These are phyloP conservation scores for Candida sanyiensis DNA, from an alignment of 805 yeast species.

Conservation along the genomic window DNA sequence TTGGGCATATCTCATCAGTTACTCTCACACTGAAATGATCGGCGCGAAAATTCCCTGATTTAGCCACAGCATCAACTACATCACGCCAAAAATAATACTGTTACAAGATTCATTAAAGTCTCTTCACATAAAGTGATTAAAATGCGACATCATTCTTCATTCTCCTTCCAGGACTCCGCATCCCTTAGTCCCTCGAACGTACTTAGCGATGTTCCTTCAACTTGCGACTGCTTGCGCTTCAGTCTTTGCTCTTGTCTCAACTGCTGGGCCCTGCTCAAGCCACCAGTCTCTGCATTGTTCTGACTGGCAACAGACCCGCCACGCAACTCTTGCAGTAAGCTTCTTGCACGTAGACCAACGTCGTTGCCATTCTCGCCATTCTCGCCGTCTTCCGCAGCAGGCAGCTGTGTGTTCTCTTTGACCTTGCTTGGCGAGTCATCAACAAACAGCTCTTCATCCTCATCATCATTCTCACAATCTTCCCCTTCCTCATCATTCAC, in stretches of 20 bases:
- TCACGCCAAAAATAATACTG: too few relatives aligned
- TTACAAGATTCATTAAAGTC: background rate
- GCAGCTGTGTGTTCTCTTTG: constrained; percentile 5
- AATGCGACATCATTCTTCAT: constrained; percentile 6
- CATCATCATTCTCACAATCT: constrained; percentile 13
- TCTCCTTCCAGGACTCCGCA: constrained; percentile 3
- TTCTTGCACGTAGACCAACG: constrained; percentile 57
- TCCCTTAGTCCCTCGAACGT: constrained; percentile 1
- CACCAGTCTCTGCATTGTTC: constrained; percentile 26
- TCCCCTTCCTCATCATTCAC: constrained; percentile 22
- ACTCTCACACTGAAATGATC: too few relatives aligned
- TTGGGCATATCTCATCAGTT: background rate
- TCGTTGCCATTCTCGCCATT: constrained; percentile 30
- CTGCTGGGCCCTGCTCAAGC: constrained; percentile 36
- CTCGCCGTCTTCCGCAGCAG: background rate
- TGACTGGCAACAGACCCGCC: constrained; percentile 19
- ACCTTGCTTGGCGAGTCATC: constrained; percentile 15
- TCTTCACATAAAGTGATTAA: background rate
- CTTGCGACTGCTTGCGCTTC: constrained; percentile 19
- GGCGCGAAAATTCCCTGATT: too few relatives aligned
- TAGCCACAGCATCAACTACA: too few relatives aligned
- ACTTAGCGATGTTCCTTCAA: constrained; percentile 4
- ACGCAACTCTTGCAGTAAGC: constrained; percentile 56
- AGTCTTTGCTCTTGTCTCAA: constrained; percentile 37
- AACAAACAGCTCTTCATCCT: constrained; percentile 2